Percentiles rank a stretch among this genome's conserved stretches.
These are phyloP conservation scores for Nitzschia palea DNA, from an alignment of 108 stramenopile species.

Conservation along the genomic window DNA sequence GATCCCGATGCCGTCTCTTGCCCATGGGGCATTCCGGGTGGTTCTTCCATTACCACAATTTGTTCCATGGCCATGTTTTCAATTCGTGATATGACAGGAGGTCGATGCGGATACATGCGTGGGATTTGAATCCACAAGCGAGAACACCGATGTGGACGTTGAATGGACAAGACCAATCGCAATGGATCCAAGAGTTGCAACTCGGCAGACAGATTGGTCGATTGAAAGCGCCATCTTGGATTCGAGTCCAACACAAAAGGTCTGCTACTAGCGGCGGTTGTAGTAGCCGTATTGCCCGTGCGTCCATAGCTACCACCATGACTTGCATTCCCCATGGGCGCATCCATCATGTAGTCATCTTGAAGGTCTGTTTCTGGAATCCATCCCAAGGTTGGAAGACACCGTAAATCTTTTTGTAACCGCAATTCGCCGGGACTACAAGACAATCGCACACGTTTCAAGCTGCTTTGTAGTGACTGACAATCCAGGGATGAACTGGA, in stretches of 20 bases:
- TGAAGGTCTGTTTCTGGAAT: not conserved
- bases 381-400: conserved; percentile 16
- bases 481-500: conserved; percentile 18
- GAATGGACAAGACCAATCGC: conserved; percentile 39
- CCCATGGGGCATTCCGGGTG: conserved; percentile 6
- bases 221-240: conserved; percentile 1
- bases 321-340: not conserved
- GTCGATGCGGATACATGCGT: conserved; percentile 75
- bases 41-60: conserved; percentile 50
- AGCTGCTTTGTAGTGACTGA: conserved; percentile 34
- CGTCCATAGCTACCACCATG: too few species aligned
- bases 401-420: conserved; percentile 57
- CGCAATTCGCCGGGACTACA: conserved; percentile 71
- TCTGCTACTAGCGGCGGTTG: conserved; percentile 1
- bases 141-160: conserved; percentile 26
- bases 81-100: conserved; percentile 50
- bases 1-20: conserved; percentile 21
- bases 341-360: not conserved
- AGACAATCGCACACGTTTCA: conserved; percentile 71
- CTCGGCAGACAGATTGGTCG: not conserved
- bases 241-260: conserved; percentile 2
- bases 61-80: conserved; percentile 19
- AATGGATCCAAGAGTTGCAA: conserved; percentile 49
- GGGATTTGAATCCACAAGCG: conserved; percentile 57
- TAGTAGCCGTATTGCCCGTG: not conserved